Percentiles rank a stretch among this genome's conserved stretches.
These are phyloP conservation scores for Penicillium odoratum DNA, from an alignment of 495 filamentous ascomycete species.

Conservation along the genomic window DNA sequence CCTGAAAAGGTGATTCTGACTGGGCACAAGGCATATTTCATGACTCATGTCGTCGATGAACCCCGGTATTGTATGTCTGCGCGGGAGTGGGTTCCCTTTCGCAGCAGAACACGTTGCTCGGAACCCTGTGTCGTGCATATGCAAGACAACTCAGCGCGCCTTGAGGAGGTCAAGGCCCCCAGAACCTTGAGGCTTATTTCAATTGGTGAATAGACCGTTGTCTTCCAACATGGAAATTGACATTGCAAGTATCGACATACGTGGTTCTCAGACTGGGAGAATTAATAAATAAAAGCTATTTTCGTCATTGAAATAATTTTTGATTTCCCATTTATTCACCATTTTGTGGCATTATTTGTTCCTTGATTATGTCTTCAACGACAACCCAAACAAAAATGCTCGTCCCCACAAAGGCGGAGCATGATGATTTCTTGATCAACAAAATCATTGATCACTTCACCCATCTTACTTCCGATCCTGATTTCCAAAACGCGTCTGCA, in stretches of 20 bases:
- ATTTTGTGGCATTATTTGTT: background rate
- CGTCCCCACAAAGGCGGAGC: background rate
- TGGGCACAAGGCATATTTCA: background rate
- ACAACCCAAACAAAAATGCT: background rate
- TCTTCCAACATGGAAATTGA: background rate
- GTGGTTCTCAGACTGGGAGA: background rate
- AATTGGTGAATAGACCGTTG: background rate
- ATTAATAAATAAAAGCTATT: background rate
- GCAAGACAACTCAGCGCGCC: slow-evolving; percentile 7
- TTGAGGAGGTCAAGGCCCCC: background rate
- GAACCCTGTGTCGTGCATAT: slow-evolving; percentile 4
- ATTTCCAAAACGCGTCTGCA: slow-evolving; percentile 5
- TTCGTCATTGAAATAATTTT: background rate
- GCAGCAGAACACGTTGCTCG: slow-evolving; percentile 7
- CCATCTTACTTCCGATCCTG: slow-evolving; percentile 5
- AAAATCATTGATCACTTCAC: background rate
- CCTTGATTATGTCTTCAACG: background rate
- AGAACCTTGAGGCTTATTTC: background rate
- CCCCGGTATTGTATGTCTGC: background rate
- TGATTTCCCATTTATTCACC: background rate
- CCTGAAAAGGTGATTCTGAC: too few species aligned
- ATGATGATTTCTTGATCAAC: background rate
- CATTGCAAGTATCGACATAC: background rate
- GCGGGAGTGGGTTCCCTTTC: slow-evolving; percentile 4
- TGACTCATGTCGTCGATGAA: background rate